These are phyloP conservation scores for Polychytrium aggregatum DNA, from an alignment of 192 early-diverging fungal species.

Conservation along the genomic window DNA sequence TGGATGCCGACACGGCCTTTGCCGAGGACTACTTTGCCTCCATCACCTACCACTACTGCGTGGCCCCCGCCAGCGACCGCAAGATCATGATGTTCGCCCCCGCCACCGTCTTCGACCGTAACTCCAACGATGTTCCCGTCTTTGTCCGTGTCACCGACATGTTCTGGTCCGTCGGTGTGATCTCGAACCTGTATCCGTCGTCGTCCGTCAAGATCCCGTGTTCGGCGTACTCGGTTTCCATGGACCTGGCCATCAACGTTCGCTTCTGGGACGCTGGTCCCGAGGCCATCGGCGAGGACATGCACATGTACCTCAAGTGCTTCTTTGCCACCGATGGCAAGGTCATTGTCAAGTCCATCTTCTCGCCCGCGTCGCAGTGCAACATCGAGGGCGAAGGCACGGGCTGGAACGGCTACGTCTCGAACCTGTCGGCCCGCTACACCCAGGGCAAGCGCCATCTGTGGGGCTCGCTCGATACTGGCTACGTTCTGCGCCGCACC, in stretches of 20 bases:
- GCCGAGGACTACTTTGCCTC: constrained; percentile 60
- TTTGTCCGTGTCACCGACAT: constrained; percentile 62
- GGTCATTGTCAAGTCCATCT: constrained; percentile 57
- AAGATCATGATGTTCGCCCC: constrained; percentile 47
- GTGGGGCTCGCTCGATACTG: constrained; percentile 61
- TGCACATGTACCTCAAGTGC: constrained; percentile 76
- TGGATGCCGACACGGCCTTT: constrained; percentile 63
- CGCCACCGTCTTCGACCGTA: constrained; percentile 45
- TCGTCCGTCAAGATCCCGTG: constrained; percentile 59
- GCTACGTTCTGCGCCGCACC: constrained; percentile 39
- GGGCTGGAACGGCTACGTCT: constrained; percentile 35
- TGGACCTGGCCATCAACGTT: constrained; percentile 58
- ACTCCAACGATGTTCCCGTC: constrained; percentile 56
- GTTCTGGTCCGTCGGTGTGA: constrained; percentile 64
- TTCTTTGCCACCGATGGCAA: constrained; percentile 60
- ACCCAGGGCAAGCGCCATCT: constrained; percentile 62
- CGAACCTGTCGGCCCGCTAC: constrained; percentile 47
- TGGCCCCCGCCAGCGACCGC: constrained; percentile 26
- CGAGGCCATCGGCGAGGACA: constrained; percentile 71
- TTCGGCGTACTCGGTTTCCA: constrained; percentile 62
- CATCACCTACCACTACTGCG: constrained; percentile 33
- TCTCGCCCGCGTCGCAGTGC: constrained; percentile 53
- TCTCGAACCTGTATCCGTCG: constrained; percentile 57
- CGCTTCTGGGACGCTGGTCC: constrained; percentile 68
- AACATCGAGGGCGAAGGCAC: constrained; percentile 48